Conservation (phyloP, 768 basidiomycete species). For the Lepiota subincarnata region DNA sequence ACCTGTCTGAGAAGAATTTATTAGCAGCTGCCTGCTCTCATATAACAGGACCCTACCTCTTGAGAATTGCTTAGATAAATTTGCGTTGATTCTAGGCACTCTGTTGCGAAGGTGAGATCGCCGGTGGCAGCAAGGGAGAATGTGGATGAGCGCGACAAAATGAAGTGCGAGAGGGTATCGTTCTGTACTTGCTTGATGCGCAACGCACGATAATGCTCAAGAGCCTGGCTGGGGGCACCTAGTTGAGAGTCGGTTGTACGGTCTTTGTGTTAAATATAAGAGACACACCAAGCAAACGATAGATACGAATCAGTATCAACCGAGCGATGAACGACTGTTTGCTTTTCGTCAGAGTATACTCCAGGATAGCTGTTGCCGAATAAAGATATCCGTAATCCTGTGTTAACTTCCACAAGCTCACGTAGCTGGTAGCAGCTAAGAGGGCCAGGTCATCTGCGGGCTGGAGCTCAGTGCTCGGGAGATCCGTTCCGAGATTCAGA, state of each 20-base stretch:
- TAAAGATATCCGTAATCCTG: constrained; percentile 56
- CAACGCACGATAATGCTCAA: constrained; percentile 77
- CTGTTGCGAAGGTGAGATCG: constrained; percentile 70
- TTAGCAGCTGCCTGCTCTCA: constrained; percentile 9
- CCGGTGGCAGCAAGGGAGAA: constrained; percentile 77
- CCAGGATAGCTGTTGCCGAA: constrained; percentile 61
- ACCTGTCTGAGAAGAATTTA: constrained; percentile 45
- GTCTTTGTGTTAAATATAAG: not conserved
- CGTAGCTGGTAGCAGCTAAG: constrained; percentile 63
- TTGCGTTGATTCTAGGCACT: constrained; percentile 76
- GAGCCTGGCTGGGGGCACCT: constrained; percentile 70
- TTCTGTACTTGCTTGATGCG: constrained; percentile 83
- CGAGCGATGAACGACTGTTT: constrained; percentile 77
- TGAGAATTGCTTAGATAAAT: constrained; percentile 78
- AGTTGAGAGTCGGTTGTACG: constrained; percentile 6
- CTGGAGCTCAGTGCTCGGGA: constrained; percentile 78
- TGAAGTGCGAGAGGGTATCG: constrained; percentile 83
- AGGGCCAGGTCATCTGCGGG: constrained; percentile 83
- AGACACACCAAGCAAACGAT: constrained; percentile 69
- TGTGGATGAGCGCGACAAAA: constrained; percentile 71
- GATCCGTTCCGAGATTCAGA: constrained; percentile 58
- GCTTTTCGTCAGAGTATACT: constrained; percentile 69
- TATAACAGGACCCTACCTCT: constrained; percentile 46
- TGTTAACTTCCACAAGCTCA: constrained; percentile 59
- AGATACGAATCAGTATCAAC: constrained; percentile 74